Conservation (phyloP, 768 basidiomycete genomes). For the Mycena latifolia region DNA sequence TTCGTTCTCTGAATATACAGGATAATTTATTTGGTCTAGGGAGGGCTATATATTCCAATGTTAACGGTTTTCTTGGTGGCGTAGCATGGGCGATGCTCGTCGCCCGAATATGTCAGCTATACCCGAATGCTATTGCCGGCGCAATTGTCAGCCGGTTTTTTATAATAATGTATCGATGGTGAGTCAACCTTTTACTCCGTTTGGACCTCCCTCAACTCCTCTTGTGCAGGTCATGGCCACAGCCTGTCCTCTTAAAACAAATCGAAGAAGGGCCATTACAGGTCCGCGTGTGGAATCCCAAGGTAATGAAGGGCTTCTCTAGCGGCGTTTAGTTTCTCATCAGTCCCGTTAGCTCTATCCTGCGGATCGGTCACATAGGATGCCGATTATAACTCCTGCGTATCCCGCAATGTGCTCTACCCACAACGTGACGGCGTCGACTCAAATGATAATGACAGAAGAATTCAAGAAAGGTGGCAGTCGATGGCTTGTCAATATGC, state of each 20-base stretch:
- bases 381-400: conserved; percentile 99
- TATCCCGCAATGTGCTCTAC: conserved; percentile 99
- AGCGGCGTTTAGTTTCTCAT: conserved; percentile 16
- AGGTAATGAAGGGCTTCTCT: conserved; percentile 56
- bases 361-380: conserved; percentile 92
- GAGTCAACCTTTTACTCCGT: conserved; percentile 40
- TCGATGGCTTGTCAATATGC: conserved; percentile 6
- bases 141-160: conserved; percentile 98
- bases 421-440: conserved; percentile 96
- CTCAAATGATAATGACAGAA: conserved; percentile 95
- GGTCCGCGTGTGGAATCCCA: conserved; percentile 98
- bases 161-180: conserved; percentile 99
- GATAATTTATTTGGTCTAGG: conserved; percentile 57
- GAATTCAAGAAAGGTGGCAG: conserved; percentile 90
- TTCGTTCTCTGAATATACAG: neutral
- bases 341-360: conserved; percentile 77
- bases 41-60: conserved; percentile 97
- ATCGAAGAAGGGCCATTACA: conserved; percentile 96
- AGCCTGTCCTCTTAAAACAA: conserved; percentile 96
- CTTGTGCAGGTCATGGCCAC: conserved; percentile 91
- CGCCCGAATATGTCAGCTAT: conserved; percentile 98
- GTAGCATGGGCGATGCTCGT: conserved; percentile 99
- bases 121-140: conserved; percentile 94
- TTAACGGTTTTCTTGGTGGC: conserved; percentile 97
- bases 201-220: conserved; percentile 18